Conservation (phyloP, 441 rosid species). For the Syzygium malaccense region DNA sequence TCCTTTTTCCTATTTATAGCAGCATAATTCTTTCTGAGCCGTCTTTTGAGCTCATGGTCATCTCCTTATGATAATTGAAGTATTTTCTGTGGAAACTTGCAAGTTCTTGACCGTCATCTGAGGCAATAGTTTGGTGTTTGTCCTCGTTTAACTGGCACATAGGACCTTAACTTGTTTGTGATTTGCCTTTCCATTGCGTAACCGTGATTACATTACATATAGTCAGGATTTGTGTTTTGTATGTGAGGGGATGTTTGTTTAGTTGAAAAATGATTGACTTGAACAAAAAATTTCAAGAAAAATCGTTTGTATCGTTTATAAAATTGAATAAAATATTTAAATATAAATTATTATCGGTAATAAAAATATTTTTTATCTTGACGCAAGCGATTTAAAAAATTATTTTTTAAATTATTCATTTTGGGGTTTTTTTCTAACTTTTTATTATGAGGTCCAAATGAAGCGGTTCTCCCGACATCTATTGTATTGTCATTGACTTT, state of each 20-base stretch:
- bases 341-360: background rate
- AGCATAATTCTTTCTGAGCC: background rate
- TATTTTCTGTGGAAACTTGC: background rate
- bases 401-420: background rate
- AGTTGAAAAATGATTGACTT: background rate
- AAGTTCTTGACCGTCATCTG: background rate
- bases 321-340: background rate
- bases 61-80: background rate
- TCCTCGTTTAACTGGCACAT: background rate
- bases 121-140: background rate
- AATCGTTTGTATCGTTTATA: no score
- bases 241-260: no score
- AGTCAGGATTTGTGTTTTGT: background rate
- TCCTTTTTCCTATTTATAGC: background rate
- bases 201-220: background rate
- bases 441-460: background rate
- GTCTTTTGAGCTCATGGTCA: background rate
- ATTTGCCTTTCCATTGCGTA: background rate
- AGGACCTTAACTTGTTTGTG: background rate
- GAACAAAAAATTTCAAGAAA: background rate
- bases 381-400: background rate
- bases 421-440: background rate
- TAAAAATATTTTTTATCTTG: background rate
- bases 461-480: fast-evolving
- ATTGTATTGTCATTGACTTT: background rate